These are phyloP conservation scores for Microascus cirrosus DNA, from an alignment of 2,329 filamentous ascomycete species.

Conservation along the genomic window DNA sequence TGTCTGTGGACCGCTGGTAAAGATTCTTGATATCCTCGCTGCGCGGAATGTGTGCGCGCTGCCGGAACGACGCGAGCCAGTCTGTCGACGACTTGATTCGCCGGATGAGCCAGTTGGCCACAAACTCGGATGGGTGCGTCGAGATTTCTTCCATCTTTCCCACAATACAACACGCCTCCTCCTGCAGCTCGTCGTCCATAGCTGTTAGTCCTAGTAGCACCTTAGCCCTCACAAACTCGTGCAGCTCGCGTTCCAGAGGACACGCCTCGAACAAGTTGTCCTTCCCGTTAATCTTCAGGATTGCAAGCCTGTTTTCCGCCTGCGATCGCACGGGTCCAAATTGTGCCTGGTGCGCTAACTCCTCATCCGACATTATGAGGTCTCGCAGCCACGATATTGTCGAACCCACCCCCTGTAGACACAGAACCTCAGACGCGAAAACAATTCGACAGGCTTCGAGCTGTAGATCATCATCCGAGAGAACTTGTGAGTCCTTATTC, in stretches of 20 bases:
- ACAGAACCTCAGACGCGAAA: constrained; percentile 38
- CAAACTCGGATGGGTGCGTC: constrained; percentile 32
- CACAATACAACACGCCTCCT: constrained; percentile 46
- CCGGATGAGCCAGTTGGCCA: constrained; percentile 46
- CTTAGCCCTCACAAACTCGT: constrained; percentile 39
- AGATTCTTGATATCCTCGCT: constrained; percentile 41
- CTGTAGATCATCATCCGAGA: constrained; percentile 35
- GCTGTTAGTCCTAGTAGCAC: constrained; percentile 44
- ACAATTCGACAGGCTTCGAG: constrained; percentile 49
- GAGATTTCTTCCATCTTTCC: constrained; percentile 43
- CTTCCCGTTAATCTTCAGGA: constrained; percentile 46
- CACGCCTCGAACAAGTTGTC: constrained; percentile 45
- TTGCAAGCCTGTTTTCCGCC: constrained; percentile 33
- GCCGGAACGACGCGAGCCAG: constrained; percentile 47
- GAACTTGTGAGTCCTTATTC: constrained; percentile 29
- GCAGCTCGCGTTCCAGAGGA: constrained; percentile 41
- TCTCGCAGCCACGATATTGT: constrained; percentile 46
- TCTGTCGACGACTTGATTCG: constrained; percentile 33
- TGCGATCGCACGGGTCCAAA: constrained; percentile 35
- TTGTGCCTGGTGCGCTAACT: constrained; percentile 29
- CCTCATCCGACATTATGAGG: constrained; percentile 38
- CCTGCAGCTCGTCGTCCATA: constrained; percentile 48
- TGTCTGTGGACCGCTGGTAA: constrained; percentile 37
- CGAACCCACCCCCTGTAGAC: constrained; percentile 23
- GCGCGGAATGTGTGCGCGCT: constrained; percentile 44